Percentiles rank a stretch among this genome's conserved stretches.
Evolutionary conservation across 495 filamentous ascomycete genomes (phyloP).

Genomic region (Annulohypoxylon maeteangense): DNA sequence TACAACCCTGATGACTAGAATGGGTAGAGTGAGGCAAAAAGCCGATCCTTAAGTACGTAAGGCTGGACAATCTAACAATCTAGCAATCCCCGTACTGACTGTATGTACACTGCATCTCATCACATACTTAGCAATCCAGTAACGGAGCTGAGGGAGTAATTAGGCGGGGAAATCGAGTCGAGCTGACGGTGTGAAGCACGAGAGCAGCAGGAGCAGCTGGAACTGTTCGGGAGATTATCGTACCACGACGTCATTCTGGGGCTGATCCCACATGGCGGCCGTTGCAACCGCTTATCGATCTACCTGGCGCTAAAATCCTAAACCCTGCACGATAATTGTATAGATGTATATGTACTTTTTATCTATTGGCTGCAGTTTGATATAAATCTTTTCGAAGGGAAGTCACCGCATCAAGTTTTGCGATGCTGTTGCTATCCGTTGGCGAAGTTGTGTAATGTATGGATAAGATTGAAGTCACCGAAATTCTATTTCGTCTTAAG

Average conservation of each 20-base stretch:
- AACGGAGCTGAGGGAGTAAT: neutral
- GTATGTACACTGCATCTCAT: conserved; percentile 1
- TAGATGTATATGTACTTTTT: neutral
- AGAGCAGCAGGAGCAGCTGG: neutral
- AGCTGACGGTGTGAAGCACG: conserved; percentile 37
- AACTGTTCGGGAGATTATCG: conserved; percentile 25
- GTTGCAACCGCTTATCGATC: conserved; percentile 40
- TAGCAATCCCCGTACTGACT: neutral
- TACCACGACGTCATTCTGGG: conserved; percentile 40
- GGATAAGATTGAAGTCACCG: conserved; percentile 1
- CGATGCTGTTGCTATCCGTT: neutral
- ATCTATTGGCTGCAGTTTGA: neutral
- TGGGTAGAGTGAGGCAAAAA: conserved; percentile 28
- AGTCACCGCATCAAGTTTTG: conserved; percentile 4
- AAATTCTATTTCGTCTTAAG: conserved; percentile 1
- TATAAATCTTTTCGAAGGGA: neutral
- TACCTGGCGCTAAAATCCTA: conserved; percentile 11
- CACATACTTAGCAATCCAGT: neutral
- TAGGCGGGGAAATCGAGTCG: conserved; percentile 14
- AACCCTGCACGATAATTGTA: conserved; percentile 4
- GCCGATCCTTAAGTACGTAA: conserved; percentile 33
- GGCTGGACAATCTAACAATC: conserved; percentile 35
- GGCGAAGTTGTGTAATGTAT: conserved; percentile 1
- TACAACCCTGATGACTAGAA: neutral
- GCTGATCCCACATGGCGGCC: conserved; percentile 26